Evolutionary conservation across 495 filamentous ascomycete genomes (phyloP).

Genomic region (Lineolata rhizophorae): DNA sequence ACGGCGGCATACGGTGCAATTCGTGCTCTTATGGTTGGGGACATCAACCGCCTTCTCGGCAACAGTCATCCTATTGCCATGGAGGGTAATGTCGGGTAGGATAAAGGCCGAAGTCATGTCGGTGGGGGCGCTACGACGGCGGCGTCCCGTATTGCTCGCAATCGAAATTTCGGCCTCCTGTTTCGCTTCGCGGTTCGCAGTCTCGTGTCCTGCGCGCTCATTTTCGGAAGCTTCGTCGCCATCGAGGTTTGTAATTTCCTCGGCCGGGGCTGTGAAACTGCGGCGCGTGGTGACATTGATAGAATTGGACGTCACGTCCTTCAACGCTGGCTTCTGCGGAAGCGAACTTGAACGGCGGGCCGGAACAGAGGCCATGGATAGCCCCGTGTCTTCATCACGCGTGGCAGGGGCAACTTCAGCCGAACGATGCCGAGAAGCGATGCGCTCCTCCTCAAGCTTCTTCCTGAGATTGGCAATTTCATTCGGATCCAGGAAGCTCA

Average conservation of each 20-base stretch:
- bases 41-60: no score
- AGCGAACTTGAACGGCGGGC: constrained; percentile 6
- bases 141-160: constrained; percentile 10
- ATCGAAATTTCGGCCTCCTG: constrained; percentile 9
- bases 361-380: constrained; percentile 3
- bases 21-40: constrained; percentile 35
- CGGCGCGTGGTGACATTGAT: neutral
- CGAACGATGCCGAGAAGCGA: constrained; percentile 1
- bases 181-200: constrained; percentile 1
- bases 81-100: constrained; percentile 48
- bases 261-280: neutral
- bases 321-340: constrained; percentile 16
- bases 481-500: constrained; percentile 12
- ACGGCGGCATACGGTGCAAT: constrained; percentile 55
- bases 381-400: neutral
- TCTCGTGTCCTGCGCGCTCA: neutral
- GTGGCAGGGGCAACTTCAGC: constrained; percentile 2
- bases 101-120: constrained; percentile 75
- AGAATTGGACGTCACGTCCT: constrained; percentile 7
- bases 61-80: no score
- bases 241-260: no score
- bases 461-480: constrained; percentile 13
- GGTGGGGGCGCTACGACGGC: constrained; percentile 18
- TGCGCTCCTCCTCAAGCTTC: constrained; percentile 15
- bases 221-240: no score